phyloP scores from a whole-genome alignment of 1,139 yeast species.

The Sugiyamaella sp. region DNA sequence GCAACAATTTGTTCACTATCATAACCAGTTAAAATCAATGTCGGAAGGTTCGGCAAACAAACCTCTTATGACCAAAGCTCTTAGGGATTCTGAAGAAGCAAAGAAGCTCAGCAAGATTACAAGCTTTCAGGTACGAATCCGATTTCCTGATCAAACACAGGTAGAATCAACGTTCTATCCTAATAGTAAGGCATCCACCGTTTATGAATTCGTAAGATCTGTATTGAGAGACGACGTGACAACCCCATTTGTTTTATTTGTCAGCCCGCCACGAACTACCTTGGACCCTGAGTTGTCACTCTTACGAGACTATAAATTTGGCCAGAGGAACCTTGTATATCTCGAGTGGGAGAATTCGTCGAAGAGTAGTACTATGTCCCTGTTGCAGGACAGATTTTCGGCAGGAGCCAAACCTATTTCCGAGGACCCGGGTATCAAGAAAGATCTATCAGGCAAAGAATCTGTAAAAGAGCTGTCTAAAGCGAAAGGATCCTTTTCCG shows the following conservation, averaged over 20 bases:
- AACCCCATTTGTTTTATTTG: constrained; percentile 35
- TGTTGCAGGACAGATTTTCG: constrained; percentile 28
- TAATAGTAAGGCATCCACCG: constrained; percentile 35
- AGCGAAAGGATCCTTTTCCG: background rate
- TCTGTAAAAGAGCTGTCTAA: background rate
- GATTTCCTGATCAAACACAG: constrained; percentile 42
- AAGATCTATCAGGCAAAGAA: constrained; percentile 26
- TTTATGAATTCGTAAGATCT: constrained; percentile 36
- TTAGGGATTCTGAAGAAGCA: constrained; percentile 35
- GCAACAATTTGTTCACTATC: constrained; percentile 33
- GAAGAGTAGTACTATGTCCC: background rate
- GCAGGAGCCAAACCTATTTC: constrained; percentile 32
- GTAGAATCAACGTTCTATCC: constrained; percentile 38
- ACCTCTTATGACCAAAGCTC: constrained; percentile 39
- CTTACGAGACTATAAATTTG: constrained; percentile 35
- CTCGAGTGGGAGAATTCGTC: constrained; percentile 37
- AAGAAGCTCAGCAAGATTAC: constrained; percentile 32
- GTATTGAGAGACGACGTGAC: constrained; percentile 30
- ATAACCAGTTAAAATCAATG: constrained; percentile 32
- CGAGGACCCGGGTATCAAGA: constrained; percentile 34
- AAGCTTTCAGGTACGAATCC: constrained; percentile 34
- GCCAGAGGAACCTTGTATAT: constrained; percentile 36
- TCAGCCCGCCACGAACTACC: constrained; percentile 37
- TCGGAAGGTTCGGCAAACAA: constrained; percentile 34
- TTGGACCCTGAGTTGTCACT: constrained; percentile 30